phyloP scores from a whole-genome alignment of 768 basidiomycete genomes.

The Trametes meyenii region DNA sequence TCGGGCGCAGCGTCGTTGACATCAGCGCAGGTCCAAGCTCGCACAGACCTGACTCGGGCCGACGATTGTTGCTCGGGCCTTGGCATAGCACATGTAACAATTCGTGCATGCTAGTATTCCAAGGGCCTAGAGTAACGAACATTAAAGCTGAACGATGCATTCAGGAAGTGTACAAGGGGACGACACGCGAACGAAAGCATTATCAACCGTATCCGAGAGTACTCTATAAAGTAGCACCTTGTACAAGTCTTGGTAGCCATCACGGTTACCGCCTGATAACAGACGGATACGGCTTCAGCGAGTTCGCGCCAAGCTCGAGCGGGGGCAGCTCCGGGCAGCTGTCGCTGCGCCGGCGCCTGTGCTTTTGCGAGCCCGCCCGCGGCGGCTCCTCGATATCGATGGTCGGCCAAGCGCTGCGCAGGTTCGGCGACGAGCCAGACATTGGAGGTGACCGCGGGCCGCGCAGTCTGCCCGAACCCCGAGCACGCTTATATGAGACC shows the following conservation, averaged over 20 bases:
- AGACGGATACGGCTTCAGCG: slow-evolving; percentile 3
- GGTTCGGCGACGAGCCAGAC: slow-evolving; percentile 12
- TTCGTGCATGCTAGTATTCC: too few relatives aligned
- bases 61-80: background rate
- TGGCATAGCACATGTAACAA: too few relatives aligned
- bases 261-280: background rate
- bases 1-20: slow-evolving; percentile 1
- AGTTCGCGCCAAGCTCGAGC: slow-evolving; percentile 5
- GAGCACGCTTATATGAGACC: slow-evolving; percentile 1
- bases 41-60: background rate
- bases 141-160: too few relatives aligned
- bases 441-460: slow-evolving; percentile 17
- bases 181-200: background rate
- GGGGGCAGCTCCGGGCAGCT: slow-evolving; percentile 24
- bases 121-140: too few relatives aligned
- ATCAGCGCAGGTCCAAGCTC: background rate
- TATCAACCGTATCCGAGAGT: background rate
- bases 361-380: background rate
- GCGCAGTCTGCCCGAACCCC: slow-evolving; percentile 18
- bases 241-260: background rate
- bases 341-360: slow-evolving; percentile 13
- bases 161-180: too few relatives aligned
- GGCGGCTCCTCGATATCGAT: background rate
- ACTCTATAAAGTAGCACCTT: too few relatives aligned
- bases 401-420: slow-evolving; percentile 10